Evolutionary conservation across 2,329 filamentous ascomycete species (phyloP).

Genomic region (Thermochaetoides dissita): DNA sequence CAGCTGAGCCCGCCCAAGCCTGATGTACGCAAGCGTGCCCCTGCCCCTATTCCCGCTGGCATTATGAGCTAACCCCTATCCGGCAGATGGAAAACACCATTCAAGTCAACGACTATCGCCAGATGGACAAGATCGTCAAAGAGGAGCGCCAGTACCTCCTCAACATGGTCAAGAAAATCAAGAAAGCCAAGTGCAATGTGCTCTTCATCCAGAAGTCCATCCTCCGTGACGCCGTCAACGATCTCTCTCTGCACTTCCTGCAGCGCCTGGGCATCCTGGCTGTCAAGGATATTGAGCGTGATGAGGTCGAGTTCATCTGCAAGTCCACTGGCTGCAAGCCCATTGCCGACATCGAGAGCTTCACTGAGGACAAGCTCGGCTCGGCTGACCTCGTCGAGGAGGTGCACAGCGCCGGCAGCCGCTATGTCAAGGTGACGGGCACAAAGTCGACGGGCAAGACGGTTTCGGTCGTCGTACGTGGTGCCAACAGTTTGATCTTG

Average conservation of each 20-base stretch:
- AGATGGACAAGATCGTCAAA: constrained; percentile 99
- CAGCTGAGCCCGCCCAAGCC: constrained; percentile 96
- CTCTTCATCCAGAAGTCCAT: constrained; percentile 98
- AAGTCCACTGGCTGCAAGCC: constrained; percentile 98
- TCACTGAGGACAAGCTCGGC: constrained; percentile 95
- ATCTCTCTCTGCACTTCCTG: constrained; percentile 91
- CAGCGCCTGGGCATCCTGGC: constrained; percentile 92
- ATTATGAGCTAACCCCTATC: neutral
- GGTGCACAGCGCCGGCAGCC: constrained; percentile 69
- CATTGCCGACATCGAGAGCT: constrained; percentile 94
- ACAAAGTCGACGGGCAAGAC: constrained; percentile 77
- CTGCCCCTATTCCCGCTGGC: neutral
- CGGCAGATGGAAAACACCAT: constrained; percentile 95
- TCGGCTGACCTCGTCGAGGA: constrained; percentile 90
- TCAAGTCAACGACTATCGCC: constrained; percentile 95
- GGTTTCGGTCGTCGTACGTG: constrained; percentile 84
- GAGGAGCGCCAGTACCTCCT: constrained; percentile 96
- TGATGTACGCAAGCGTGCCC: constrained; percentile 46
- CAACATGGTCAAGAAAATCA: constrained; percentile 99
- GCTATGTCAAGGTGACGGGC: constrained; percentile 89
- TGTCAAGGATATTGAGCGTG: constrained; percentile 95
- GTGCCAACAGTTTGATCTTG: constrained; percentile 84
- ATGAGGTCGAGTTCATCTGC: constrained; percentile 98
- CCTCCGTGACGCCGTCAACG: constrained; percentile 91
- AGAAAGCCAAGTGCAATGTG: constrained; percentile 99